These are phyloP conservation scores for Botryotinia convoluta DNA, from an alignment of 2,329 filamentous ascomycete species.

Conservation along the genomic window DNA sequence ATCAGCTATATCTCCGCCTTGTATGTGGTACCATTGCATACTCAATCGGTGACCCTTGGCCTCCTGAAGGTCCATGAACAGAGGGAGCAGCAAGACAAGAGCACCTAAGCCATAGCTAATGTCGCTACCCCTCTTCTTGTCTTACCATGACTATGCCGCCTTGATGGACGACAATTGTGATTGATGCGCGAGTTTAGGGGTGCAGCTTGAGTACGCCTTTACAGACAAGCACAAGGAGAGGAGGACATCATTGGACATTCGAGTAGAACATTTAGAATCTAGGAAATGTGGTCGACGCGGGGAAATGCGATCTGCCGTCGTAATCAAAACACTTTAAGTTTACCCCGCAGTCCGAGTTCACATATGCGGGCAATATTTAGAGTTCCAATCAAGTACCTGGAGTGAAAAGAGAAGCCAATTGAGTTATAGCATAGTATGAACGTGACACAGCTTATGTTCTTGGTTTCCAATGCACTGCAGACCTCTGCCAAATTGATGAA, in stretches of 20 bases:
- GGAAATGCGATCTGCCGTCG: neutral
- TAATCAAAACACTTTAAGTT: neutral
- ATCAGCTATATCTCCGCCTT: neutral
- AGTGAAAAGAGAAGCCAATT: neutral
- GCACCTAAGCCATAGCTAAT: neutral
- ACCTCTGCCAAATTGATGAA: constrained; percentile 2
- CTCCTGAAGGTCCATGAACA: neutral
- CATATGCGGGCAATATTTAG: neutral
- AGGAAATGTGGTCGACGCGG: neutral
- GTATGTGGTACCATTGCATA: neutral
- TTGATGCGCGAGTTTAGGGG: constrained; percentile 6
- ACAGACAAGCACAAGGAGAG: neutral
- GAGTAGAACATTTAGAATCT: too few relatives aligned
- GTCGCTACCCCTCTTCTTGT: constrained; percentile 18
- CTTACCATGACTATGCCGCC: neutral
- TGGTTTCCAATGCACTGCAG: neutral
- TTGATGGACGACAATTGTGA: neutral
- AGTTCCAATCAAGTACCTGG: neutral
- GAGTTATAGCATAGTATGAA: neutral
- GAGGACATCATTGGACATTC: neutral
- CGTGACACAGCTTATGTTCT: neutral
- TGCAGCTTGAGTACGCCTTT: neutral
- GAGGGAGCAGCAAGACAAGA: neutral
- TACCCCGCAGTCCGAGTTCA: constrained; percentile 7
- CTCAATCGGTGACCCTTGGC: neutral